Percentiles rank a stretch among this genome's conserved stretches.
Conservation (phyloP, 2,329 filamentous ascomycete species). For the Raffaelea ambrosiae region DNA sequence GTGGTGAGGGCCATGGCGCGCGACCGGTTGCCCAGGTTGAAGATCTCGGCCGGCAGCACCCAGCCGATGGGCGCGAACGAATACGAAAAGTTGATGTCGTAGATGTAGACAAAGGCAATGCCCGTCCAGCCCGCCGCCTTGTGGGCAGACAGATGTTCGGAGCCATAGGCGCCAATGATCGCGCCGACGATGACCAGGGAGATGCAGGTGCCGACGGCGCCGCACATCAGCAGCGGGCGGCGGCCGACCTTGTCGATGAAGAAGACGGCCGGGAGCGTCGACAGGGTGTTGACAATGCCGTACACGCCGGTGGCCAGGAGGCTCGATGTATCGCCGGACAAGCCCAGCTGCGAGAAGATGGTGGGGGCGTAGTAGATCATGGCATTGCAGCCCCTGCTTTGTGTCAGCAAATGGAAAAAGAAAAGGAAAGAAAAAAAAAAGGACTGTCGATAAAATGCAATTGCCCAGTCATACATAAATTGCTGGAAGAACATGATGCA, state of each 20-base stretch:
- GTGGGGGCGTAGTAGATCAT: constrained; percentile 62
- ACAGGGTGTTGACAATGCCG: constrained; percentile 61
- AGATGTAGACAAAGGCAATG: constrained; percentile 62
- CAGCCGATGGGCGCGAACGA: constrained; percentile 67
- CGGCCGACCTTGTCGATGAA: constrained; percentile 58
- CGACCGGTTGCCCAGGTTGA: constrained; percentile 60
- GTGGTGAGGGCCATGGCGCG: constrained; percentile 64
- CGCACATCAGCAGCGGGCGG: constrained; percentile 52
- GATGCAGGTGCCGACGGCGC: constrained; percentile 60
- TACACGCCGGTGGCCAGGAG: constrained; percentile 64
- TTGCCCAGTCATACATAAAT: constrained; percentile 20
- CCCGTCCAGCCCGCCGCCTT: constrained; percentile 61
- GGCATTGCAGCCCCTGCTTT: constrained; percentile 46
- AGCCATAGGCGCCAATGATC: constrained; percentile 56
- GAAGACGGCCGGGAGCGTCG: constrained; percentile 57
- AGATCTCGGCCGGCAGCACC: constrained; percentile 69
- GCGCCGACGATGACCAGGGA: constrained; percentile 63
- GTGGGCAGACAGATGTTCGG: constrained; percentile 49
- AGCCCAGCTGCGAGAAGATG: constrained; percentile 60
- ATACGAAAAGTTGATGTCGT: constrained; percentile 67
- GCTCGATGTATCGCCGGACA: constrained; percentile 39
- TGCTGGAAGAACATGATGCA: constrained; percentile 56
- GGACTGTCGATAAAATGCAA: not conserved
- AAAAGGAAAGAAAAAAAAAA: not conserved
- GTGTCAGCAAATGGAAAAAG: no score